Conservation (phyloP, 2,329 filamentous ascomycete genomes). For the Colletotrichum salicis region DNA sequence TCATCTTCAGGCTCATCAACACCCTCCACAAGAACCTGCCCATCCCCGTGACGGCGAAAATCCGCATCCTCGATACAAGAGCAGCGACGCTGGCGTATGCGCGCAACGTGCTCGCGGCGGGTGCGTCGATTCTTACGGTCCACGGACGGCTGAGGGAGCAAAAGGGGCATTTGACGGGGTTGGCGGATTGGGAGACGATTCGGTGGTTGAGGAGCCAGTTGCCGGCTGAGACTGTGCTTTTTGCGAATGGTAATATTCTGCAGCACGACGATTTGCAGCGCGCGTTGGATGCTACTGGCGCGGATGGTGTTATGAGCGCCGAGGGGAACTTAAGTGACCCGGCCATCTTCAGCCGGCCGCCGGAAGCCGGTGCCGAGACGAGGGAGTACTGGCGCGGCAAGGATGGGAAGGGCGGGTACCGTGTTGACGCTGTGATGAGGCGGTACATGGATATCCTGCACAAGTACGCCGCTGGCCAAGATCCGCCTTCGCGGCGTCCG, state of each 20-base stretch:
- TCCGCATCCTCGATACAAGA: conserved; percentile 85
- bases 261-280: conserved; percentile 79
- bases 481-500: conserved; percentile 74
- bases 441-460: conserved; percentile 93
- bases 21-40: conserved; percentile 81
- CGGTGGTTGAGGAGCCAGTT: conserved; percentile 84
- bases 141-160: conserved; percentile 91
- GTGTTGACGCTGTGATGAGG: conserved; percentile 87
- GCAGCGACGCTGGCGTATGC: conserved; percentile 92
- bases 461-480: conserved; percentile 74
- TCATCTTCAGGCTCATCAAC: conserved; percentile 85
- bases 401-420: conserved; percentile 84
- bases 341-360: conserved; percentile 80
- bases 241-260: conserved; percentile 95
- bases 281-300: conserved; percentile 86
- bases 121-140: conserved; percentile 92
- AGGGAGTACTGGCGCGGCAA: conserved; percentile 88
- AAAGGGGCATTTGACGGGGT: conserved; percentile 92
- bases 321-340: conserved; percentile 96
- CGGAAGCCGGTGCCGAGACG: conserved; percentile 64
- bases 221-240: conserved; percentile 88
- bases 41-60: conserved; percentile 93
- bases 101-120: conserved; percentile 84
- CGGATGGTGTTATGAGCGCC: conserved; percentile 94
- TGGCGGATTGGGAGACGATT: conserved; percentile 92